Conservation (phyloP, 2,329 filamentous ascomycete genomes). For the Setomelanomma holmii region DNA sequence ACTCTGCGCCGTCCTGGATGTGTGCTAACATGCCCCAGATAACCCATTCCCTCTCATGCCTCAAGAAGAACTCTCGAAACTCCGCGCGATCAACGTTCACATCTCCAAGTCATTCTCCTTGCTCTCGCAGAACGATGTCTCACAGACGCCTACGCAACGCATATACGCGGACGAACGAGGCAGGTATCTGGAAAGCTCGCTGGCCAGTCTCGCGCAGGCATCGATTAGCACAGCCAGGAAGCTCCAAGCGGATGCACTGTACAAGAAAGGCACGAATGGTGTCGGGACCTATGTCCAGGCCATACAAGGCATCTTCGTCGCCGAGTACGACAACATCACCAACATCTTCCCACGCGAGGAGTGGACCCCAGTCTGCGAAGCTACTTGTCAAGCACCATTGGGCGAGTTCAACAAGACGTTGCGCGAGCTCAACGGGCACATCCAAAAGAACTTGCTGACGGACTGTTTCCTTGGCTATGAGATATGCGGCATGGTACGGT, state of each 20-base stretch:
- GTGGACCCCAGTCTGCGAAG: conserved; percentile 79
- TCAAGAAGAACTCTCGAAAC: conserved; percentile 74
- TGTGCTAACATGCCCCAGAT: conserved; percentile 49
- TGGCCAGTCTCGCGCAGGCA: conserved; percentile 87
- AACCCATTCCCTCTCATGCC: conserved; percentile 81
- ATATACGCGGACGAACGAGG: conserved; percentile 88
- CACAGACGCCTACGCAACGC: conserved; percentile 74
- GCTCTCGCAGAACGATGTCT: conserved; percentile 52
- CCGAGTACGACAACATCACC: conserved; percentile 91
- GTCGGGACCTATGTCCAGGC: conserved; percentile 88
- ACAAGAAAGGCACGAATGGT: conserved; percentile 86
- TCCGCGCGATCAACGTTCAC: conserved; percentile 81
- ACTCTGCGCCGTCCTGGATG: not conserved
- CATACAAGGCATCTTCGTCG: conserved; percentile 83
- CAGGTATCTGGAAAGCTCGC: conserved; percentile 80
- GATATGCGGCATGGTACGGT: conserved; percentile 87
- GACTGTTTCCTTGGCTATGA: conserved; percentile 97
- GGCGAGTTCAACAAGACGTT: conserved; percentile 85
- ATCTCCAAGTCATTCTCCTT: conserved; percentile 67
- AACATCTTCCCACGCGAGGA: conserved; percentile 86
- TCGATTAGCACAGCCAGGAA: conserved; percentile 80
- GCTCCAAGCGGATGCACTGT: conserved; percentile 77
- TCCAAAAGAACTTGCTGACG: conserved; percentile 82
- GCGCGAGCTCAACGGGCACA: conserved; percentile 86
- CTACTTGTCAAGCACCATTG: conserved; percentile 79